These are phyloP conservation scores for Citrus australasica DNA, from an alignment of 345 rosid species.

Conservation along the genomic window DNA sequence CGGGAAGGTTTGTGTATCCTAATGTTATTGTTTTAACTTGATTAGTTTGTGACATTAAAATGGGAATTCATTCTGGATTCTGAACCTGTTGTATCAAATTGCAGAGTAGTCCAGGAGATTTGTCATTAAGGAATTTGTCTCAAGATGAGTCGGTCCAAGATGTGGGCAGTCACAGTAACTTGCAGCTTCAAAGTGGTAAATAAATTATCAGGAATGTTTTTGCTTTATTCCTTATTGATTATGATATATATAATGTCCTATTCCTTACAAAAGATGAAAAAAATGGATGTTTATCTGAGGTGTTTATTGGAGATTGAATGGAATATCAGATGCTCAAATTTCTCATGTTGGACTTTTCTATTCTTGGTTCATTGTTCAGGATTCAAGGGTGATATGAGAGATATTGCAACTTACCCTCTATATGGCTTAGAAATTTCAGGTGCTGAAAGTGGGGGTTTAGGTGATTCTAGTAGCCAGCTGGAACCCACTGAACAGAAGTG, in stretches of 20 bases:
- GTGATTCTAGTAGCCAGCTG: constrained; percentile 24
- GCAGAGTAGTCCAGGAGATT: constrained; percentile 39
- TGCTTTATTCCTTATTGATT: background rate
- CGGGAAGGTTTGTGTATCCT: background rate
- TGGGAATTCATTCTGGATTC: background rate
- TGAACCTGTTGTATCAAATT: constrained; percentile 15
- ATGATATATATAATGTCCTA: background rate
- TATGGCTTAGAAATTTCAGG: constrained; percentile 26
- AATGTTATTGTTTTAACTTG: background rate
- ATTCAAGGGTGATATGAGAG: constrained; percentile 26
- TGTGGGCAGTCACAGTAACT: constrained; percentile 22
- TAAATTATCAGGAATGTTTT: background rate
- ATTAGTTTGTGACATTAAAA: background rate
- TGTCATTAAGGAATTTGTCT: constrained; percentile 7
- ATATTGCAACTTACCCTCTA: constrained; percentile 1
- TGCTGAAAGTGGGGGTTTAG: constrained; percentile 25
- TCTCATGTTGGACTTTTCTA: constrained; percentile 11
- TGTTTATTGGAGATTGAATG: background rate
- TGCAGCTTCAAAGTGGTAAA: constrained; percentile 41
- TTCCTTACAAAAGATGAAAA: background rate
- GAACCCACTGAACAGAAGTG: constrained; percentile 24
- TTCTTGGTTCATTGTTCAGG: constrained; percentile 30
- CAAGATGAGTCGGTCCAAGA: constrained; percentile 25
- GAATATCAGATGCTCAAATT: background rate
- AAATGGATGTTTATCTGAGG: background rate